Base-by-base conservation (phyloP, 2,329 filamentous ascomycete genomes). In the Malbranchea zuffiana region DNA sequence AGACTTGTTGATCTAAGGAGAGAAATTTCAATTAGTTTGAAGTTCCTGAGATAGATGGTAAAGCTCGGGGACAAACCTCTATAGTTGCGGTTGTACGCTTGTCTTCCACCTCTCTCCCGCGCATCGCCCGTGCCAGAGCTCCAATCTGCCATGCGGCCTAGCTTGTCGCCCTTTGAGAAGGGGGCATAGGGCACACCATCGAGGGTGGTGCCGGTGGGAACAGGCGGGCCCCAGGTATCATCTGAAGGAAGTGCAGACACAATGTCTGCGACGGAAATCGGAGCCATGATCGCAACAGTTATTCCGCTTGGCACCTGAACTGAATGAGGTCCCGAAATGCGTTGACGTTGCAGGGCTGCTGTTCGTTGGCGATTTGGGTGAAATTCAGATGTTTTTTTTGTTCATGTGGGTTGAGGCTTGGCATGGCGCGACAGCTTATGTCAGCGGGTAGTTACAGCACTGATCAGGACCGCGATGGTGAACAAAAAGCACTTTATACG, bases 101-200 rank as follows among this genome's bases (percentile, higher is more conserved):
- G 78, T 58, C 88, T 72, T 44, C 85, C 83, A 49, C 82, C 81
- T 54, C 86, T 71, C 50, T 90, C 84, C 38, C 69, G 57, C 11
- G 59, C 55, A 50, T 77, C 74, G 67, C 95, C 95, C 61, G 82
- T 78, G 58, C 95, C 90, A 32, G 78, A 58, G 12, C 87, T 93
- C 90, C 90, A 98, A 71, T 98, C 90, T 44, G 90, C 90, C 87
- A 98, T 96, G 61, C 90, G 87, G 56, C 90, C 90, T 43, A 98
- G 72, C 74, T 95, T 96, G 71, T 98, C 90, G 60, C 85, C 86
- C 67, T 98, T 98, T 50, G 87, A 95, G 71, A 90, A 98, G 44
- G 90, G 90, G 52, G 90, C 90, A 63, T 95, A 98, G 25, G 90
- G 90, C 33, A 96, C 85, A 59, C 90, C 90, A 59, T 93, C 80